A percentile compares a stretch with the other conserved stretches of the same genome.
These are phyloP conservation scores for Monilinia fructicola DNA, from an alignment of 2,329 filamentous ascomycete species.

Conservation along the genomic window DNA sequence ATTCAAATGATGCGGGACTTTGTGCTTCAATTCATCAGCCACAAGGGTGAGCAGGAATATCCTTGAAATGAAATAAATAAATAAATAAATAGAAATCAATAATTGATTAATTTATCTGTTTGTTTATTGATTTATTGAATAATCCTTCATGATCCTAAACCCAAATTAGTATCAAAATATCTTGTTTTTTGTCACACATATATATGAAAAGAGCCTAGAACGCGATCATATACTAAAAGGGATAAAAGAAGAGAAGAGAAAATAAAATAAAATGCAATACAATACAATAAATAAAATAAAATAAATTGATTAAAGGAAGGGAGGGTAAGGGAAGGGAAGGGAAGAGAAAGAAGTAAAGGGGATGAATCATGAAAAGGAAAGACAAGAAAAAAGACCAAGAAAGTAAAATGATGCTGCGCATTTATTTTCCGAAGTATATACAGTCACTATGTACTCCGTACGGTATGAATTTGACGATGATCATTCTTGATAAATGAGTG, in stretches of 20 bases:
- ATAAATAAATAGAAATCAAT: neutral
- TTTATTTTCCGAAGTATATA: neutral
- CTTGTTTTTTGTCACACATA: too few relatives aligned
- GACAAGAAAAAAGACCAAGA: neutral
- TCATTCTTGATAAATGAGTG: neutral
- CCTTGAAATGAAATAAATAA: neutral
- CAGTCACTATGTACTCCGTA: too few relatives aligned
- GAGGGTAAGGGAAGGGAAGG: too few relatives aligned
- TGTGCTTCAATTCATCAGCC: conserved; percentile 19
- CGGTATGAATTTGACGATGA: neutral
- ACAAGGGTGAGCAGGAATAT: conserved; percentile 17
- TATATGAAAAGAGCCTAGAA: neutral
- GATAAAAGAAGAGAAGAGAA: neutral
- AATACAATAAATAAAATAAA: neutral
- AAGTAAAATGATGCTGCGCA: neutral
- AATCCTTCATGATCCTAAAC: neutral
- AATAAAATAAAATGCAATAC: neutral
- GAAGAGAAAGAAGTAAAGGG: too few relatives aligned
- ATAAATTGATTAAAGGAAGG: neutral
- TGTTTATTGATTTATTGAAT: too few relatives aligned
- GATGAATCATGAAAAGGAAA: neutral
- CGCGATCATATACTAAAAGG: neutral
- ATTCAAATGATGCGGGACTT: conserved; percentile 9
- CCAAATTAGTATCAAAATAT: conserved; percentile 6
- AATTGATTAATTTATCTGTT: neutral